Evolutionary conservation across 805 yeast species (phyloP).

Genomic region (Hanseniaspora osmophila): DNA sequence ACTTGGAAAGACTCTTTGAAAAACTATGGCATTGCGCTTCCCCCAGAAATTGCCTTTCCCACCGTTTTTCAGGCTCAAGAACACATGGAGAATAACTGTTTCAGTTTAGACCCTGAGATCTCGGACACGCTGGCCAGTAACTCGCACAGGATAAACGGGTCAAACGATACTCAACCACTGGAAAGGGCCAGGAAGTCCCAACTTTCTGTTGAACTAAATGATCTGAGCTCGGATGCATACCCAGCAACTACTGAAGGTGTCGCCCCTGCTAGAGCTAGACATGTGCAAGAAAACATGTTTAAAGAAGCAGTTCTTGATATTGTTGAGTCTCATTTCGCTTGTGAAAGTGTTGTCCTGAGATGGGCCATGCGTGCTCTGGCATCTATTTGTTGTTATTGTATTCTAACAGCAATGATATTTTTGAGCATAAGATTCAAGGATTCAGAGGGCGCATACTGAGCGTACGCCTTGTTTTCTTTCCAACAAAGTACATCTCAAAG

Average conservation of each 20-base stretch:
- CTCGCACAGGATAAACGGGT: too few relatives aligned
- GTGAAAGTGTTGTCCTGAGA: not conserved
- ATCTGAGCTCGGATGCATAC: not conserved
- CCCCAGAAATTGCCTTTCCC: not conserved
- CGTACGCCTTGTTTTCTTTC: too few relatives aligned
- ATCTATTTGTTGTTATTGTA: not conserved
- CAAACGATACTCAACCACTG: too few relatives aligned
- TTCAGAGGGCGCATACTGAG: too few relatives aligned
- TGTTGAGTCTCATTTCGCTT: not conserved
- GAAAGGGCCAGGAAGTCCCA: too few relatives aligned
- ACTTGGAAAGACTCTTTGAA: not conserved
- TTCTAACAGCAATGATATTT: too few relatives aligned
- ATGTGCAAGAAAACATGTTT: not conserved
- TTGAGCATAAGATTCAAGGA: too few relatives aligned
- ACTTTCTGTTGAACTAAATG: not conserved
- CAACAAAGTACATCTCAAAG: too few relatives aligned
- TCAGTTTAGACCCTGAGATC: not conserved
- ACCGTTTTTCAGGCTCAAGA: not conserved
- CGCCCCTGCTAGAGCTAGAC: not conserved
- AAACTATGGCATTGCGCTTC: not conserved
- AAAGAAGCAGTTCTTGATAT: not conserved
- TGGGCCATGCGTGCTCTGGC: not conserved
- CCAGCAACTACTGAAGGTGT: not conserved
- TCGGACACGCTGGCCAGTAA: too few relatives aligned
- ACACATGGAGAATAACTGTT: not conserved